Conservation (phyloP, 495 filamentous ascomycete species). For the Sordaria brevicollis region DNA sequence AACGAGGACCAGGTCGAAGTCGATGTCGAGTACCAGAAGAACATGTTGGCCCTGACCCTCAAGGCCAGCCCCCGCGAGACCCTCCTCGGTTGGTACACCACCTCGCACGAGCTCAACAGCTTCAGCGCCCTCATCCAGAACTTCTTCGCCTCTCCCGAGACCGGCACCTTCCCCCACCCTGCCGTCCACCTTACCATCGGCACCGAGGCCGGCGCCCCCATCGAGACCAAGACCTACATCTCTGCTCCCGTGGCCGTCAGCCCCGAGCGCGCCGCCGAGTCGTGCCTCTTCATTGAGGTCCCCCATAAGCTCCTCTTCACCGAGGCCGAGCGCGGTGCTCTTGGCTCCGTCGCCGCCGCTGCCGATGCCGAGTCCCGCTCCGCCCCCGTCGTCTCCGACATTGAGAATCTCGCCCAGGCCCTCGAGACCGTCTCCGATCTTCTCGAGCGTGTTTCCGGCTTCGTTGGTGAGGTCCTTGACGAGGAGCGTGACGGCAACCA, state of each 20-base stretch:
- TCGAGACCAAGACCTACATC: slow-evolving; percentile 85
- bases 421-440: slow-evolving; percentile 78
- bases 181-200: slow-evolving; percentile 92
- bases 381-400: slow-evolving; percentile 65
- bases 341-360: slow-evolving; percentile 75
- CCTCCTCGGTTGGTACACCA: slow-evolving; percentile 97
- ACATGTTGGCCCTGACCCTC: slow-evolving; percentile 88
- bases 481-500: slow-evolving; percentile 58
- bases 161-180: slow-evolving; percentile 92
- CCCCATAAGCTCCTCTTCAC: slow-evolving; percentile 79
- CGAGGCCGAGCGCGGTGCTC: slow-evolving; percentile 83
- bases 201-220: slow-evolving; percentile 72
- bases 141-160: slow-evolving; percentile 94
- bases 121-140: slow-evolving; percentile 98
- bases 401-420: slow-evolving; percentile 74
- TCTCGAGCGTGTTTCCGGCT: slow-evolving; percentile 80
- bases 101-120: slow-evolving; percentile 87
- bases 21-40: slow-evolving; percentile 99
- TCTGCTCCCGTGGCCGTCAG: slow-evolving; percentile 90
- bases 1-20: slow-evolving; percentile 98
- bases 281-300: slow-evolving; percentile 91
- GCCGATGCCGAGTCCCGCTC: slow-evolving; percentile 67
- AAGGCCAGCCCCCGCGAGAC: slow-evolving; percentile 91
- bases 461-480: slow-evolving; percentile 70
- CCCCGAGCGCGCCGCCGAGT: slow-evolving; percentile 85